Evolutionary conservation across 441 rosid genomes (phyloP).

Genomic region (Populus tomentosa): DNA sequence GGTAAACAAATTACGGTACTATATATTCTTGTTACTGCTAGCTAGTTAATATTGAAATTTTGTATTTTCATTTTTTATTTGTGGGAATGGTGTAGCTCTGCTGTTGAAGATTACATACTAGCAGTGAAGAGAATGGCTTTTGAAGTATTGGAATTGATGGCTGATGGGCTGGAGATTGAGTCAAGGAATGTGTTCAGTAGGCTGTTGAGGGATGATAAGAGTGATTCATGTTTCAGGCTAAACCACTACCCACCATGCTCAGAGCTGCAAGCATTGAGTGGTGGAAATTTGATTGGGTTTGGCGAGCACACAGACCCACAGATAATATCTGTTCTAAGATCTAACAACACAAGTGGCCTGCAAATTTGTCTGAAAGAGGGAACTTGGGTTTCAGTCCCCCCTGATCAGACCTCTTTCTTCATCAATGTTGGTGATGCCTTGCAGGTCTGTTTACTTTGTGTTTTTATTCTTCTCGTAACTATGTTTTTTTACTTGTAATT

Average conservation of each 20-base stretch:
- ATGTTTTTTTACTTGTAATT: neutral
- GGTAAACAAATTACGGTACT: too few species aligned
- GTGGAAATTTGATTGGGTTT: slow-evolving; percentile 56
- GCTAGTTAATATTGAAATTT: too few species aligned
- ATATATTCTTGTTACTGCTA: too few species aligned
- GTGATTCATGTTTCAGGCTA: slow-evolving; percentile 70
- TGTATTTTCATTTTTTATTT: too few species aligned
- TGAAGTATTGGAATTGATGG: slow-evolving; percentile 60
- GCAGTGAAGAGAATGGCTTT: slow-evolving; percentile 53
- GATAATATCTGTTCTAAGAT: slow-evolving; percentile 77
- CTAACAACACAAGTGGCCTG: slow-evolving; percentile 88
- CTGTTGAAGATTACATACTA: slow-evolving; percentile 53
- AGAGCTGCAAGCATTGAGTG: slow-evolving; percentile 29
- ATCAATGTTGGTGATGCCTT: slow-evolving; percentile 80
- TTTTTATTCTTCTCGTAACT: neutral
- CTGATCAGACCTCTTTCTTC: slow-evolving; percentile 69
- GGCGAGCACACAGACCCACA: slow-evolving; percentile 99
- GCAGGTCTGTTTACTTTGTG: slow-evolving; percentile 40
- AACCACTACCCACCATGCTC: slow-evolving; percentile 48
- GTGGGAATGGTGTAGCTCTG: slow-evolving; percentile 33
- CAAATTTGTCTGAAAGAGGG: slow-evolving; percentile 66
- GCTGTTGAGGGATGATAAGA: slow-evolving; percentile 53
- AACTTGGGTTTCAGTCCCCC: slow-evolving; percentile 84
- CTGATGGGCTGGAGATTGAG: slow-evolving; percentile 59
- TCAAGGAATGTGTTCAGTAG: slow-evolving; percentile 49